Percentiles rank a stretch among this genome's conserved stretches.
These are phyloP conservation scores for Hypomyces rosellus DNA, from an alignment of 2,329 filamentous ascomycete genomes.

Conservation along the genomic window DNA sequence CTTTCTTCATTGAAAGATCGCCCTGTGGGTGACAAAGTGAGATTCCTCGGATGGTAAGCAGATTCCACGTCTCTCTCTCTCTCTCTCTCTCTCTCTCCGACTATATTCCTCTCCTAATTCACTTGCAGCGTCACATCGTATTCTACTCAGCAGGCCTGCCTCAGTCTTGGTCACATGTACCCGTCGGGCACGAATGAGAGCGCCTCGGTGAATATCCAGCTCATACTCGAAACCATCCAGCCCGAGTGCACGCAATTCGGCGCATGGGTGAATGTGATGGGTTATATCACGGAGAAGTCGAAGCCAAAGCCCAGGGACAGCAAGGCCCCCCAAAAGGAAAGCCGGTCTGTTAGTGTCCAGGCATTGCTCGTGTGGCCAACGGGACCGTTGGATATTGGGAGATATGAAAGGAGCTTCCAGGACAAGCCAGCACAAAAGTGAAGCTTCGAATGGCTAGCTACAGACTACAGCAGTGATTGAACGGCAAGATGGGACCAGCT, in stretches of 20 bases:
- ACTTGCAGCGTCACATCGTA: slow-evolving; percentile 44
- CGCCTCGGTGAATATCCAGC: slow-evolving; percentile 62
- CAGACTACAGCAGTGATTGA: too few species aligned
- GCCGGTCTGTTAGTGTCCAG: slow-evolving; percentile 50
- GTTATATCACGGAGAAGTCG: slow-evolving; percentile 54
- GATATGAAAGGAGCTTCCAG: slow-evolving; percentile 59
- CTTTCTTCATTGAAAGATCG: slow-evolving; percentile 52
- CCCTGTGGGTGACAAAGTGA: slow-evolving; percentile 66
- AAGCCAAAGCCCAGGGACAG: slow-evolving; percentile 4
- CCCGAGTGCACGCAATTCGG: slow-evolving; percentile 61
- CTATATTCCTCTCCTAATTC: neutral
- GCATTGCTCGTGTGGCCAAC: slow-evolving; percentile 74
- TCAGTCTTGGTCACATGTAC: slow-evolving; percentile 64
- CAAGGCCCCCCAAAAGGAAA: slow-evolving; percentile 5
- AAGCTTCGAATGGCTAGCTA: neutral
- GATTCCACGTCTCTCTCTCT: neutral
- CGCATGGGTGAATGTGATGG: slow-evolving; percentile 86
- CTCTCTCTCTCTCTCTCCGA: neutral
- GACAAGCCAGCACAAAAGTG: slow-evolving; percentile 20
- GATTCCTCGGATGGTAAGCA: slow-evolving; percentile 84
- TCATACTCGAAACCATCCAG: slow-evolving; percentile 61
- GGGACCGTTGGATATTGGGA: slow-evolving; percentile 62
- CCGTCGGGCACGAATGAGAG: slow-evolving; percentile 40
- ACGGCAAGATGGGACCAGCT: too few species aligned
- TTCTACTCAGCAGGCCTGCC: slow-evolving; percentile 46